Base-by-base conservation (phyloP, 2,329 filamentous ascomycete genomes). In the Bertia moriformis region DNA sequence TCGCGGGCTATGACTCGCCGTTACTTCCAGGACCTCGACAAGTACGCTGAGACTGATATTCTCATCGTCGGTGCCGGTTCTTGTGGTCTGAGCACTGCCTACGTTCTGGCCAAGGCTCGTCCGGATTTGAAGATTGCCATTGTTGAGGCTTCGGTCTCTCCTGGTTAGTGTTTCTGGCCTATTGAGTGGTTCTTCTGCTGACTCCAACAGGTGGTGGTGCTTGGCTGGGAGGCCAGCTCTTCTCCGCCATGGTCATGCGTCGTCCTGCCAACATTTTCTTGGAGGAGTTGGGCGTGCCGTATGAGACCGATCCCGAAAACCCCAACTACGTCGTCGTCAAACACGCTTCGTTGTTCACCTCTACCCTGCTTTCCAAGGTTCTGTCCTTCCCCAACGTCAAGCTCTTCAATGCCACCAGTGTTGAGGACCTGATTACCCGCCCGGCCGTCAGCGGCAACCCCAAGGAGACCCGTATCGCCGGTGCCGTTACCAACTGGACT, bases 401-500 rank as follows among this genome's bases (percentile, higher is more conserved):
- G 73, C 77, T 95, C 45, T 95, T 94, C 76, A 95, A 95, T 57
- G 87, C 87, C 27, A 94, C 88, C 24, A 72, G 82, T 15, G 87
- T 95, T 33, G 88, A 95, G 63, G 87, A 95, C 53, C 67, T 95
- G 45, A 89, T 95, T 61, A 94, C 87, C 15, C 83, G 87, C 35
- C 73, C 73, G 12, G 59, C 62, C 37, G 55, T 60, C 32, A 63
- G 59, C 29, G 63, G 66, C 15, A 63, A 57, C 40, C 54, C 60
- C 2, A 61, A 62, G 2, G 62, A 65, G 7, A 61, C 93, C 33
- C 77, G 83, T 45, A 78, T 94, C 47, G 83, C 85, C 5, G 87
- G 87, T 51, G 87, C 94, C 1, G 88, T 95, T 40, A 93, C 85
- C 52, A 95, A 95, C 71, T 95, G 87, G 87, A 94, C 87, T 1